Evolutionary conservation across 306 rosid species (phyloP), one percentile per base, ranked within the genome.

Genomic region (Benincasa hispida): DNA sequence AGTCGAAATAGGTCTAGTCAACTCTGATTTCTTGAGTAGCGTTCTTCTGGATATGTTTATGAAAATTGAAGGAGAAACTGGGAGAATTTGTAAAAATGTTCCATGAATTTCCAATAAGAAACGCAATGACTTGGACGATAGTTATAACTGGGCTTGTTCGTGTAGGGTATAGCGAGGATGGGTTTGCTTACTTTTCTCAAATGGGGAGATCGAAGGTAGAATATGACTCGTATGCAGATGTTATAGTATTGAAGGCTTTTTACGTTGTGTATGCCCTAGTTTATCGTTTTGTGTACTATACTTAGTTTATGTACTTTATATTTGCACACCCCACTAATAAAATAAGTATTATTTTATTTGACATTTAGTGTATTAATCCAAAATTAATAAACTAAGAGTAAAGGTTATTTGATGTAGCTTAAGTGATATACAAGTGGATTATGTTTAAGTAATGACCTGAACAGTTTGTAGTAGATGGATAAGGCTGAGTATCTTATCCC

Each of bases 21-120:
- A 80, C 81, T 90, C 93, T 0, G 90, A 88, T 57, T 92, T 86
- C 83, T 91, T 92, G 79, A 87, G 96, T 42, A 92, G 87, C 74
- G 83, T 92, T 34, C 81, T 90, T 50, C 84, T 87, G 14, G 91
- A 87, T 83, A 86, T 92, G 96, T 90, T 90, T 79, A 84, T 88
- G 86, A 90, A 90, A 88, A 54, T 85, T 56, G n/a, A n/a, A n/a
- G 93, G 93, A 18, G 79, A 85, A 80, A 61, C 84, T 60, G 89
- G 79, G 67, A 76, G 76, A 22, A 91, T 91, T 72, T 63, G 93
- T 81, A 81, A 78, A n/a, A 41, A 87, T 85, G 74, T 92, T 92
- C 47, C 15, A 63, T 7, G 72, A 63, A 63, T 19, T 63, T 47
- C 47, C 72, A 1, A 34, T 27, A 10, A 63, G 81, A 82, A 92